phyloP scores from a whole-genome alignment of 345 rosid species.

The Streptanthus diversifolius region DNA sequence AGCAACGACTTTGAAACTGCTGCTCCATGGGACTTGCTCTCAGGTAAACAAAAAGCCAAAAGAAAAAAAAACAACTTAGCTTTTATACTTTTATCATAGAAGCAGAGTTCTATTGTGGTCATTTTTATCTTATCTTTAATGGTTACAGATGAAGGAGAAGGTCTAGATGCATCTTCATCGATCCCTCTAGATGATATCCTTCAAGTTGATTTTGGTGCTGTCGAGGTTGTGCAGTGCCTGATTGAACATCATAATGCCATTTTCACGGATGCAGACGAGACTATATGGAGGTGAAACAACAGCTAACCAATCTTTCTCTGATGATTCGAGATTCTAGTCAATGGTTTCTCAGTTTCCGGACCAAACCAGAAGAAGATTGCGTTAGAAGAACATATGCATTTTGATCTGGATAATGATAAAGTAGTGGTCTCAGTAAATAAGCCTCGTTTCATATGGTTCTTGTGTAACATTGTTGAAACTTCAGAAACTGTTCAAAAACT shows the following conservation, averaged over 20 bases:
- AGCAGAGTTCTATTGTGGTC: background rate
- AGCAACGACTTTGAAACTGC: slow-evolving; percentile 44
- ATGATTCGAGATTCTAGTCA: slow-evolving; percentile 6
- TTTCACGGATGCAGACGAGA: slow-evolving; percentile 67
- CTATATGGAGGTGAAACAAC: slow-evolving; percentile 31
- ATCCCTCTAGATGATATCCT: slow-evolving; percentile 77
- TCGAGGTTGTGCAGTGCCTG: slow-evolving; percentile 79
- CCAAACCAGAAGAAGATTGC: background rate
- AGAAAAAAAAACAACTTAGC: background rate
- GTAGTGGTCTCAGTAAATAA: slow-evolving; percentile 28
- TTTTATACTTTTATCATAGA: background rate
- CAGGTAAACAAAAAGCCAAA: slow-evolving; percentile 43
- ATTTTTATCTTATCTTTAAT: background rate
- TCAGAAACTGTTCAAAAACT: background rate
- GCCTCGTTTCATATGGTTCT: slow-evolving; percentile 1
- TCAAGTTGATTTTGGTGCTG: slow-evolving; percentile 70
- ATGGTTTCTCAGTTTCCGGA: background rate
- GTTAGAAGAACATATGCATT: slow-evolving; percentile 15
- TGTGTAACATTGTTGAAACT: slow-evolving; percentile 10
- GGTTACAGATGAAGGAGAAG: slow-evolving; percentile 69
- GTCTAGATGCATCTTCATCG: slow-evolving; percentile 54
- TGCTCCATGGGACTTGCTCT: slow-evolving; percentile 79
- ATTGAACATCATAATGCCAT: slow-evolving; percentile 82
- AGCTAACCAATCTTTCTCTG: background rate
- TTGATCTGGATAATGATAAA: slow-evolving; percentile 18